Evolutionary conservation across 371 early-diverging fungal genomes (phyloP).

Genomic region (Mortierella sp.): DNA sequence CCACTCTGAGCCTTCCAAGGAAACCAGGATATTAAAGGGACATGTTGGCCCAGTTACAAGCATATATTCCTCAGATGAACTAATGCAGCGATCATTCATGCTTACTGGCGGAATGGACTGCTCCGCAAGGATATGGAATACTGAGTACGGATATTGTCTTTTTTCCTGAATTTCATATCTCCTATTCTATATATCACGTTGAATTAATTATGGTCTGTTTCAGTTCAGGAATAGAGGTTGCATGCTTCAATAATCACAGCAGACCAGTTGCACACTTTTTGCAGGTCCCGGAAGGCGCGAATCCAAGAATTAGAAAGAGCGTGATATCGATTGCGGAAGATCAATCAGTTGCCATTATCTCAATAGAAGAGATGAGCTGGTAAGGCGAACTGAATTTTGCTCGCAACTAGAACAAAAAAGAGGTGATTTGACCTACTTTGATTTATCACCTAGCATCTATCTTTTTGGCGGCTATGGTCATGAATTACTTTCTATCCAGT

Average conservation of each 20-base stretch:
- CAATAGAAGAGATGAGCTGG: constrained; percentile 83
- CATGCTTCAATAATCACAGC: constrained; percentile 76
- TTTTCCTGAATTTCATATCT: background rate
- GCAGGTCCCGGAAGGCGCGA: constrained; percentile 73
- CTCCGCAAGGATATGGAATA: constrained; percentile 81
- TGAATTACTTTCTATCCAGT: constrained; percentile 71
- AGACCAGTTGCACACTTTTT: constrained; percentile 69
- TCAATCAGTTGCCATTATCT: constrained; percentile 77
- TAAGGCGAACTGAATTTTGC: constrained; percentile 36
- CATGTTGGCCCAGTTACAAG: constrained; percentile 70
- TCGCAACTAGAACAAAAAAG: background rate
- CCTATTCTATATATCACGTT: background rate
- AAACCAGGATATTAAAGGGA: constrained; percentile 57
- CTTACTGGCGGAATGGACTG: constrained; percentile 79
- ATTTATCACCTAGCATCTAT: constrained; percentile 60
- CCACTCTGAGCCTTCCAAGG: constrained; percentile 39
- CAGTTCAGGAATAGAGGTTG: constrained; percentile 72
- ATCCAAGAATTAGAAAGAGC: constrained; percentile 67
- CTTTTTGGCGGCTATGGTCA: constrained; percentile 72
- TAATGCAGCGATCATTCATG: constrained; percentile 64
- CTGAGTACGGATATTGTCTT: constrained; percentile 65
- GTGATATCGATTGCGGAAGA: constrained; percentile 78
- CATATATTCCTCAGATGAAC: constrained; percentile 66
- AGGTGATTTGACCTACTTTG: background rate
- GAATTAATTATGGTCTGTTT: background rate